A percentile compares a stretch with the other conserved stretches of the same genome.
These are phyloP conservation scores for Suhomyces kunorum DNA, from an alignment of 1,139 yeast species.

Conservation along the genomic window DNA sequence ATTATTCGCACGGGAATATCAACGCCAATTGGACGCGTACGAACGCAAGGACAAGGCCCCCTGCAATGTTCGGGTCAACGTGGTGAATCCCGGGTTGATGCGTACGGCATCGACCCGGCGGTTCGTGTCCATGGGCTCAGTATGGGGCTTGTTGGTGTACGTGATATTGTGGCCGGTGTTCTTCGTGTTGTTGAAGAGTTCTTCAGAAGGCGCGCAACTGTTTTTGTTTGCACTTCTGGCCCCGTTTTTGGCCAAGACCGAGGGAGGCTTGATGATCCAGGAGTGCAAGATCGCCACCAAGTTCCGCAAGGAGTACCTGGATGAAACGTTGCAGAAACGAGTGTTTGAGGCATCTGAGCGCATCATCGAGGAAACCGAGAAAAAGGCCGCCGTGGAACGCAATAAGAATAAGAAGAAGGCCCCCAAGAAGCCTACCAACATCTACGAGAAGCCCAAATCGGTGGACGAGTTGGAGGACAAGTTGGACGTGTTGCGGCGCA, in stretches of 20 bases:
- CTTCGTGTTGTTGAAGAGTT: slow-evolving; percentile 77
- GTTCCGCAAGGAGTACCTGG: slow-evolving; percentile 59
- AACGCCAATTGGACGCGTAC: slow-evolving; percentile 55
- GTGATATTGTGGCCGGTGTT: slow-evolving; percentile 74
- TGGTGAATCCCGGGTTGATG: slow-evolving; percentile 92
- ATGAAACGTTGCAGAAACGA: slow-evolving; percentile 58
- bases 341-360: slow-evolving; percentile 65
- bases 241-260: slow-evolving; percentile 60
- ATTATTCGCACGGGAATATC: slow-evolving; percentile 74
- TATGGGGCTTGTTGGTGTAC: slow-evolving; percentile 70
- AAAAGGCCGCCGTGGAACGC: slow-evolving; percentile 65
- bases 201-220: slow-evolving; percentile 79
- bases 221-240: slow-evolving; percentile 67
- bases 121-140: slow-evolving; percentile 71
- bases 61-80: slow-evolving; percentile 65
- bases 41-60: slow-evolving; percentile 69
- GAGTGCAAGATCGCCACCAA: slow-evolving; percentile 61
- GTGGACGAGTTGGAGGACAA: slow-evolving; percentile 40
- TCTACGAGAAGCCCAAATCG: slow-evolving; percentile 34
- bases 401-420: slow-evolving; percentile 31
- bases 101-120: slow-evolving; percentile 85
- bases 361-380: slow-evolving; percentile 62
- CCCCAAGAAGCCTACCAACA: slow-evolving; percentile 21
- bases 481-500: slow-evolving; percentile 29
- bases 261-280: slow-evolving; percentile 70